These are phyloP conservation scores for Candida xyloterini DNA, from an alignment of 805 yeast genomes.

Conservation along the genomic window DNA sequence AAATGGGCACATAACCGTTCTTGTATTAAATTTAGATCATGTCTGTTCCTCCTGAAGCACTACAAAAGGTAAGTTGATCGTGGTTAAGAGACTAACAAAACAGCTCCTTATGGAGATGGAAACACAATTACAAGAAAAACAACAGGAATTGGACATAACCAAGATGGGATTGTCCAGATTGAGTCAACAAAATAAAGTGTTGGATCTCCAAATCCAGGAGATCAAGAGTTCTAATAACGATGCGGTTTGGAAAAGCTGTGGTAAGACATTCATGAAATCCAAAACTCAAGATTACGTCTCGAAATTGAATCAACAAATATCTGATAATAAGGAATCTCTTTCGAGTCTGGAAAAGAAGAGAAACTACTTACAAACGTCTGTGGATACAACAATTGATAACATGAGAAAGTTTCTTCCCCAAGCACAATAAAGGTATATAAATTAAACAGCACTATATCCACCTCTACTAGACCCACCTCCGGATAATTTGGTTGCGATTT, in stretches of 20 bases:
- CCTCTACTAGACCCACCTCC: slow-evolving; percentile 66
- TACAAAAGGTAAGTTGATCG: slow-evolving; percentile 34
- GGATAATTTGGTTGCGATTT: slow-evolving; percentile 62
- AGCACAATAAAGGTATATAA: slow-evolving; percentile 1
- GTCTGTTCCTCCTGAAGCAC: slow-evolving; percentile 45
- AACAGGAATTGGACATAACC: slow-evolving; percentile 57
- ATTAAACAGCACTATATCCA: slow-evolving; percentile 88
- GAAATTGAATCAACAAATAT: slow-evolving; percentile 50
- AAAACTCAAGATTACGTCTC: slow-evolving; percentile 45
- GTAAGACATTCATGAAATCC: slow-evolving; percentile 63
- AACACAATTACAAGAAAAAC: slow-evolving; percentile 55
- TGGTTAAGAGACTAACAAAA: not conserved
- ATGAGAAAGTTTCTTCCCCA: slow-evolving; percentile 38
- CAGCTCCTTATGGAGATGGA: slow-evolving; percentile 64
- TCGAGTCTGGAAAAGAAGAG: slow-evolving; percentile 64
- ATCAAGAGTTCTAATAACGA: slow-evolving; percentile 44
- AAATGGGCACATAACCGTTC: slow-evolving; percentile 9
- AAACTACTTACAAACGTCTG: slow-evolving; percentile 69
- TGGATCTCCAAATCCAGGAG: slow-evolving; percentile 56
- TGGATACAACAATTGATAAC: slow-evolving; percentile 66
- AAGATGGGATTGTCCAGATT: slow-evolving; percentile 48
- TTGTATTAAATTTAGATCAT: slow-evolving; percentile 15
- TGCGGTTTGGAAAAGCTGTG: slow-evolving; percentile 80
- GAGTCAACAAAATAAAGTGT: slow-evolving; percentile 48
- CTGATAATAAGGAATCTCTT: slow-evolving; percentile 54